Evolutionary conservation across 2,329 filamentous ascomycete species (phyloP).

Genomic region (Trichoderma endophyticum): DNA sequence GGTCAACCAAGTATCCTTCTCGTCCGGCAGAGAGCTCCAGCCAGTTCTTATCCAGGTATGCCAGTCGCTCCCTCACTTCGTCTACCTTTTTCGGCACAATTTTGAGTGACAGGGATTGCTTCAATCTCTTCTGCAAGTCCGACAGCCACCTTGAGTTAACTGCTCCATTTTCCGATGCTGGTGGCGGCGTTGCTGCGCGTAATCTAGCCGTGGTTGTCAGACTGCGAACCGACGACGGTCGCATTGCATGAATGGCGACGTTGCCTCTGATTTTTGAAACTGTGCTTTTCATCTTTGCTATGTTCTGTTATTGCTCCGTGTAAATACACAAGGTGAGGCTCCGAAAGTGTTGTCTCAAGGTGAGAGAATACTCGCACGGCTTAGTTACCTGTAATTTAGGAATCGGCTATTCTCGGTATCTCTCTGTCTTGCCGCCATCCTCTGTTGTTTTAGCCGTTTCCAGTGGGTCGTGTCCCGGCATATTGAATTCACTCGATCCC

Average conservation of each 20-base stretch:
- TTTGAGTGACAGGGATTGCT: slow-evolving; percentile 13
- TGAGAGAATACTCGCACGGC: neutral
- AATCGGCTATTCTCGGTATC: slow-evolving; percentile 14
- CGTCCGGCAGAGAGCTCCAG: slow-evolving; percentile 67
- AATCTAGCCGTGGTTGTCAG: neutral
- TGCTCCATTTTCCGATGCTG: neutral
- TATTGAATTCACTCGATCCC: neutral
- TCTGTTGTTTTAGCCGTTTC: neutral
- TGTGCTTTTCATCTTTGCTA: neutral
- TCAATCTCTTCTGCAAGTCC: slow-evolving; percentile 26
- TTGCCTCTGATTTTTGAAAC: neutral
- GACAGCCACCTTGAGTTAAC: slow-evolving; percentile 29
- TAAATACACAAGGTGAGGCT: neutral
- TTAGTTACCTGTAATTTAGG: neutral
- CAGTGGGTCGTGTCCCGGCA: neutral
- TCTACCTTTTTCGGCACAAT: neutral
- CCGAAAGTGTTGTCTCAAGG: neutral
- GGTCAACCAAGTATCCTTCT: slow-evolving; percentile 68
- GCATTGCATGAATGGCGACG: neutral
- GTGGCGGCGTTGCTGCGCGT: neutral
- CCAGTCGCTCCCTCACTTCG: slow-evolving; percentile 20
- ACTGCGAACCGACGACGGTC: neutral
- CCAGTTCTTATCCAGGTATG: slow-evolving; percentile 53
- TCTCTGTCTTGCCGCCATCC: neutral
- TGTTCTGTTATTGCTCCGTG: too few species aligned